Evolutionary conservation across 2,329 filamentous ascomycete genomes (phyloP).

Genomic region (Plectosphaerella plurivora): DNA sequence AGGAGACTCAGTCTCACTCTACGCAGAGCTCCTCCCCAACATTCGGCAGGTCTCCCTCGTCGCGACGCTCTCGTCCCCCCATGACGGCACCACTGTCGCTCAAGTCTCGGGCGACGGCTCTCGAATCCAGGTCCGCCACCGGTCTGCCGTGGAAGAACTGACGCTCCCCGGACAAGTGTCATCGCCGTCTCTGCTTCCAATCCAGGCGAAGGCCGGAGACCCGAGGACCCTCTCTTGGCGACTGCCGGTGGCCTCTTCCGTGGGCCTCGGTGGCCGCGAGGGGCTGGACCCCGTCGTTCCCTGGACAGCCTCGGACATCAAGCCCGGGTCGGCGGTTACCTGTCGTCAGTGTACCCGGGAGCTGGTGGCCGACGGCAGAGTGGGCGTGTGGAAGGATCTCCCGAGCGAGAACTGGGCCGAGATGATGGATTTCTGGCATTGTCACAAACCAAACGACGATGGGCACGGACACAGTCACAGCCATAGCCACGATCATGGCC

Average conservation of each 20-base stretch:
- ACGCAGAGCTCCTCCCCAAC: slow-evolving; percentile 62
- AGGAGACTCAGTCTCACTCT: slow-evolving; percentile 33
- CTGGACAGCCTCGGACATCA: slow-evolving; percentile 52
- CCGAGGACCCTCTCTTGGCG: slow-evolving; percentile 43
- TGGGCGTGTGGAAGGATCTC: slow-evolving; percentile 77
- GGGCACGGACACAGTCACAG: slow-evolving; percentile 6
- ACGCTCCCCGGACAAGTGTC: slow-evolving; percentile 38
- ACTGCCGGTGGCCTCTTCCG: slow-evolving; percentile 33
- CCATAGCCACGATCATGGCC: slow-evolving; percentile 23
- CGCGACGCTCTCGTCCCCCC: slow-evolving; percentile 41
- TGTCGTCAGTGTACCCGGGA: slow-evolving; percentile 34
- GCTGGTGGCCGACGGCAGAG: slow-evolving; percentile 31
- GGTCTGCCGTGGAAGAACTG: slow-evolving; percentile 27
- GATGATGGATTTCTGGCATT: slow-evolving; percentile 99
- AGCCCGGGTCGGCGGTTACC: slow-evolving; percentile 30
- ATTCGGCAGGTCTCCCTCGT: slow-evolving; percentile 60
- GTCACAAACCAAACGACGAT: slow-evolving; percentile 78
- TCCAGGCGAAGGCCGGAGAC: slow-evolving; percentile 18
- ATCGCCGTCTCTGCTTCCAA: slow-evolving; percentile 28
- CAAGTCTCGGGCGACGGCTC: slow-evolving; percentile 39
- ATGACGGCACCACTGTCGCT: slow-evolving; percentile 34
- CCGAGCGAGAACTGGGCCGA: slow-evolving; percentile 98
- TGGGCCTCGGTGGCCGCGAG: slow-evolving; percentile 12
- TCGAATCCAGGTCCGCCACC: slow-evolving; percentile 44
- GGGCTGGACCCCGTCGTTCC: slow-evolving; percentile 32